These are phyloP conservation scores for Aspergillus leporis DNA, from an alignment of 495 filamentous ascomycete genomes.

Conservation along the genomic window DNA sequence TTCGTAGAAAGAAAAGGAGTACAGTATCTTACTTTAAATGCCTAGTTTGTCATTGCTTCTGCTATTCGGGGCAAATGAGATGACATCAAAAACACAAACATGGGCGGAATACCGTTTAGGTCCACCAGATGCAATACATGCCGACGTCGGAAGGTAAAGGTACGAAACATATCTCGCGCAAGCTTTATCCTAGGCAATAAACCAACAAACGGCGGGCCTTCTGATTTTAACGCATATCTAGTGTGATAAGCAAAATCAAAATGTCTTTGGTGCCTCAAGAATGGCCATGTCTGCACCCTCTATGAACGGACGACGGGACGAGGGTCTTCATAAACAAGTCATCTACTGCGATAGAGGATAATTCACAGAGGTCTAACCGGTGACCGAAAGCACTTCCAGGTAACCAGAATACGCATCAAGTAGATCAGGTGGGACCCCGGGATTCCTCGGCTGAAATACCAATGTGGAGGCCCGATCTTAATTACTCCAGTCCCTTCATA, in stretches of 20 bases:
- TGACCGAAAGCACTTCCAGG: slow-evolving; percentile 4
- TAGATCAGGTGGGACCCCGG: slow-evolving; percentile 7
- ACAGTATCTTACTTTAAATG: too few relatives aligned
- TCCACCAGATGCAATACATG: slow-evolving; percentile 31
- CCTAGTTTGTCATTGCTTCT: too few relatives aligned
- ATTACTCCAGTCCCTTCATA: slow-evolving; percentile 21
- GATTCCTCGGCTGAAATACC: slow-evolving; percentile 20
- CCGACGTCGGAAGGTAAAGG: slow-evolving; percentile 26
- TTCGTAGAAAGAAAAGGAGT: too few relatives aligned
- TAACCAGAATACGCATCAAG: neutral
- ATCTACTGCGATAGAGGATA: neutral
- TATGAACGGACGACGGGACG: slow-evolving; percentile 23
- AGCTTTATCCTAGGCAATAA: neutral
- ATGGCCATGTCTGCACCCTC: slow-evolving; percentile 28
- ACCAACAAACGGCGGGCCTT: slow-evolving; percentile 4
- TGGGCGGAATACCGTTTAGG: slow-evolving; percentile 28
- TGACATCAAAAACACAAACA: slow-evolving; percentile 11
- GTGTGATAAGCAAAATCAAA: slow-evolving; percentile 31
- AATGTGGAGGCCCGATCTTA: slow-evolving; percentile 19
- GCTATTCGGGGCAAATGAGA: neutral
- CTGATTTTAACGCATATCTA: slow-evolving; percentile 16
- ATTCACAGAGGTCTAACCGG: slow-evolving; percentile 7
- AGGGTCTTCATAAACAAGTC: slow-evolving; percentile 22
- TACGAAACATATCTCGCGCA: slow-evolving; percentile 5
- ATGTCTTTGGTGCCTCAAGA: slow-evolving; percentile 30